Evolutionary conservation across 2,329 filamentous ascomycete species (phyloP).

Genomic region (Pestalotiopsis sp.): DNA sequence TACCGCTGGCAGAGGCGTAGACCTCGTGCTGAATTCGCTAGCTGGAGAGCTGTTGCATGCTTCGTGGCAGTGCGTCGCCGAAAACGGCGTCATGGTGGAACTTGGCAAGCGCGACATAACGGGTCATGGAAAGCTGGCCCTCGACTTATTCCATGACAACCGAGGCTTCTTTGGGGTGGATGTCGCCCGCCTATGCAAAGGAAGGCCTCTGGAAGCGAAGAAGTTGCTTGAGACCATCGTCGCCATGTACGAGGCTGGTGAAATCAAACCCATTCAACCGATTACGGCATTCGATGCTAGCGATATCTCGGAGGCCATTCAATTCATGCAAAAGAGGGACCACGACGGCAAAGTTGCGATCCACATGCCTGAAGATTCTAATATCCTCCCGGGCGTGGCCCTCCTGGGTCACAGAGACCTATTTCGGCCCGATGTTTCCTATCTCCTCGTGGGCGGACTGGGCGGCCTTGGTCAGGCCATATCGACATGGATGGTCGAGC

Average conservation of each 20-base stretch:
- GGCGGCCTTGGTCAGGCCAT: slow-evolving; percentile 23
- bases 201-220: not conserved
- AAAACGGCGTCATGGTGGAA: slow-evolving; percentile 5
- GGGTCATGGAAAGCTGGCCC: slow-evolving; percentile 33
- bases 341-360: slow-evolving; percentile 39
- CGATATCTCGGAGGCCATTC: slow-evolving; percentile 33
- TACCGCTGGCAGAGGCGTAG: not conserved
- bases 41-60: slow-evolving; percentile 16
- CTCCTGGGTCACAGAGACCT: not conserved
- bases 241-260: slow-evolving; percentile 15
- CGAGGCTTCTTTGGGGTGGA: slow-evolving; percentile 4
- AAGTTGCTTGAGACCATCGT: slow-evolving; percentile 9
- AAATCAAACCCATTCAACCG: slow-evolving; percentile 20
- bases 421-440: slow-evolving; percentile 17
- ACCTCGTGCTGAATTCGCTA: slow-evolving; percentile 19
- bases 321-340: slow-evolving; percentile 37
- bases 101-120: slow-evolving; percentile 25
- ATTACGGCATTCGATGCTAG: slow-evolving; percentile 23
- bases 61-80: slow-evolving; percentile 6
- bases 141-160: slow-evolving; percentile 31
- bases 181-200: not conserved
- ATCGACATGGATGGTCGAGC: slow-evolving; percentile 22
- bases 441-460: slow-evolving; percentile 25
- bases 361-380: not conserved
- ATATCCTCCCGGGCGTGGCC: not conserved